These are phyloP conservation scores for Tolypocladium capitatum DNA, from an alignment of 2,329 filamentous ascomycete species.

Conservation along the genomic window DNA sequence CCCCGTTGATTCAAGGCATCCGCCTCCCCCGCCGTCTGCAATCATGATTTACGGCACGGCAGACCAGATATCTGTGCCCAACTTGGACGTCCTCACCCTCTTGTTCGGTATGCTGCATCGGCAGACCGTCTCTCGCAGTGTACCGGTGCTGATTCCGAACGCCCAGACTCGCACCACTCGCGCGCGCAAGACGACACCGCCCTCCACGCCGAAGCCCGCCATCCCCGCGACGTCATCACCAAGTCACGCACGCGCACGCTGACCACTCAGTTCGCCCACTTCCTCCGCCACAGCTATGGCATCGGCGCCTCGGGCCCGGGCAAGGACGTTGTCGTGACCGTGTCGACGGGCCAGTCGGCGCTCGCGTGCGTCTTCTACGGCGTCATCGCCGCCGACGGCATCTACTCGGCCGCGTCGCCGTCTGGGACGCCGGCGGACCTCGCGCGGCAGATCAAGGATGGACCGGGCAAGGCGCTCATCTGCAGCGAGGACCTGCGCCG, in stretches of 20 bases:
- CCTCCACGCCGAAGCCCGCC: slow-evolving; percentile 43
- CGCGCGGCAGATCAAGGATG: slow-evolving; percentile 28
- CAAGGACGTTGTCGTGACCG: slow-evolving; percentile 40
- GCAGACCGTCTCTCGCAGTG: not conserved
- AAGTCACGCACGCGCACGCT: slow-evolving; percentile 34
- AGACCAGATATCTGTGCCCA: slow-evolving; percentile 14
- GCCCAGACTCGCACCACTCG: slow-evolving; percentile 21
- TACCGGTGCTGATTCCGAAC: not conserved
- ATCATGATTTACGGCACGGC: not conserved
- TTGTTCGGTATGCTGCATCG: slow-evolving; percentile 23
- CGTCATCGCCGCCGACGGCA: slow-evolving; percentile 43
- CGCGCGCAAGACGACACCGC: slow-evolving; percentile 31
- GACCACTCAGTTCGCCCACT: slow-evolving; percentile 38
- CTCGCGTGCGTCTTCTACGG: slow-evolving; percentile 40
- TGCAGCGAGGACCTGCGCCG: slow-evolving; percentile 34
- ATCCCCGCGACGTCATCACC: slow-evolving; percentile 39
- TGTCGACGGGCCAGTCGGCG: slow-evolving; percentile 42
- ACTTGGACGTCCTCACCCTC: slow-evolving; percentile 27
- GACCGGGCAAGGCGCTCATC: slow-evolving; percentile 23
- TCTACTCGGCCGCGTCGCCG: slow-evolving; percentile 42
- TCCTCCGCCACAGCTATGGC: slow-evolving; percentile 36
- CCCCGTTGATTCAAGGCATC: too few species aligned
- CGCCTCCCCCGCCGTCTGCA: too few species aligned
- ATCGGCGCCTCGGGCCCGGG: slow-evolving; percentile 35
- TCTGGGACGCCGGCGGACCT: slow-evolving; percentile 37